Percentiles rank a stretch among this genome's conserved stretches.
phyloP scores from a whole-genome alignment of 768 basidiomycete species.

The Pleurotus djamor region DNA sequence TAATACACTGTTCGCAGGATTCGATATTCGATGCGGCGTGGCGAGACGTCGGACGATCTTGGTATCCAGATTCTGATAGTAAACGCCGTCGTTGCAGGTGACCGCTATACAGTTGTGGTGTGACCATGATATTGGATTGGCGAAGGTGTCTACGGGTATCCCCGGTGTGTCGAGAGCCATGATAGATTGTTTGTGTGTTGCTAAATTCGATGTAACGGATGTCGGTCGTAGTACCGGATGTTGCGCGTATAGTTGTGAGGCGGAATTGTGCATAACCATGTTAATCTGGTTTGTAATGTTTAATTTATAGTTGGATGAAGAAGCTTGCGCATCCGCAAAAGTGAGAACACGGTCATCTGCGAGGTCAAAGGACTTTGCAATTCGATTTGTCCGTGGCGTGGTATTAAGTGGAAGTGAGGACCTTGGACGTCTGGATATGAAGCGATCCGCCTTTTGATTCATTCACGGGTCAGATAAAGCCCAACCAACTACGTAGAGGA shows the following conservation, averaged over 20 bases:
- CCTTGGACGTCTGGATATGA: slow-evolving; percentile 53
- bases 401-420: slow-evolving; percentile 51
- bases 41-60: slow-evolving; percentile 52
- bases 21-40: background rate
- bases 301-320: slow-evolving; percentile 25
- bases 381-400: slow-evolving; percentile 67
- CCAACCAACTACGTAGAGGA: too few species aligned
- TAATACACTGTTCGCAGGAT: background rate
- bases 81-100: slow-evolving; percentile 56
- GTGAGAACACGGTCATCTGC: slow-evolving; percentile 53
- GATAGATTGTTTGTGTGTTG: slow-evolving; percentile 48
- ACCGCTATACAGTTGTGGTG: slow-evolving; percentile 57
- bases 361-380: slow-evolving; percentile 61
- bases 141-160: slow-evolving; percentile 48
- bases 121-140: slow-evolving; percentile 65
- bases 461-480: too few species aligned
- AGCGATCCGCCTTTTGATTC: slow-evolving; percentile 59
- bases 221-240: slow-evolving; percentile 23
- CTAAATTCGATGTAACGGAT: slow-evolving; percentile 61
- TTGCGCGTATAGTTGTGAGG: slow-evolving; percentile 45
- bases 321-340: slow-evolving; percentile 38
- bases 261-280: slow-evolving; percentile 40
- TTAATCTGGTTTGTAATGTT: slow-evolving; percentile 37
- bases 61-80: slow-evolving; percentile 59
- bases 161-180: slow-evolving; percentile 68